These are phyloP conservation scores for Trypanosoma vivax DNA, from an alignment of 208 protist genomes.

Conservation along the genomic window DNA sequence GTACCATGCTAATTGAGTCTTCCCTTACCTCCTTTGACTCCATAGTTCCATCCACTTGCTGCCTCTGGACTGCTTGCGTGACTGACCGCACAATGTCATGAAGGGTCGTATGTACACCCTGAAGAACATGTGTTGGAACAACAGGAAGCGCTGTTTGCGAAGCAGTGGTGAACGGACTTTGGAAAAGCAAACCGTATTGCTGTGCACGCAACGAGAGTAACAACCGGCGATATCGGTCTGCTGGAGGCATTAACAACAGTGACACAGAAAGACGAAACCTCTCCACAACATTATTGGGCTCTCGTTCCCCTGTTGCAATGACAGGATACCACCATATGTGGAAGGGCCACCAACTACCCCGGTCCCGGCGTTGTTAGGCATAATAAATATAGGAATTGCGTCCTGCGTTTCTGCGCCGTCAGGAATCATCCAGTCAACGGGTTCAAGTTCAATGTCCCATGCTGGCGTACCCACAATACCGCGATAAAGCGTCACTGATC, in stretches of 20 bases:
- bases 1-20: neutral
- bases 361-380: no score
- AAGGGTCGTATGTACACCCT: no score
- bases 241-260: neutral
- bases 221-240: neutral
- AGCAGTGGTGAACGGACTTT: neutral
- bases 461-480: no score
- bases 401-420: no score
- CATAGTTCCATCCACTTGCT: no score
- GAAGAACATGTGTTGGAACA: neutral
- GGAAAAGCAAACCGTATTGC: neutral
- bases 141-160: constrained; percentile 6
- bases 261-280: constrained; percentile 4
- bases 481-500: no score
- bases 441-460: no score
- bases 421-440: no score
- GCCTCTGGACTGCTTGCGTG: no score
- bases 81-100: no score
- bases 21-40: neutral
- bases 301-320: neutral
- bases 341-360: no score
- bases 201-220: neutral
- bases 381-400: no score
- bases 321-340: neutral
- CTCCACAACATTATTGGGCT: neutral